Evolutionary conservation across 164 flowering plant genomes (phyloP), one percentile per base, ranked within the genome.

Genomic region (Dillenia suffruticosa): DNA sequence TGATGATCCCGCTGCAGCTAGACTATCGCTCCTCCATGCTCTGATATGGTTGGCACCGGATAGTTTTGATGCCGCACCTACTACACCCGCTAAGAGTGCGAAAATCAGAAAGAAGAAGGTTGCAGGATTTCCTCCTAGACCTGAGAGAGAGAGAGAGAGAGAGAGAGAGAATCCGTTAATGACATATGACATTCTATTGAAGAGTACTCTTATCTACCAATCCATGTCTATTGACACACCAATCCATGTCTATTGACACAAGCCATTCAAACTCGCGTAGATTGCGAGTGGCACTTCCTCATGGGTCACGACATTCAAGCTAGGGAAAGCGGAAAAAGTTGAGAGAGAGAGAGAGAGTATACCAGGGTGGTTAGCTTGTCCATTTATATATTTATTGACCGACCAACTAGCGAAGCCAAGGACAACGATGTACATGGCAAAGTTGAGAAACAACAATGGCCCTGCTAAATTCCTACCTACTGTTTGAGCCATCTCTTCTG

Each of bases 341-440:
- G 1, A 16, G 19, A 53, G 46, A 47, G 44, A 49, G 32, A n/a
- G 24, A n/a, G 56, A 50, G 43, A 10, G 58, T 2, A 45, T 74
- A 92, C 96, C 76, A 13, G 94, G 97, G 57, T 84, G 72, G 63
- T 80, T 10, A 56, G 94, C 83, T 49, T 76, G 83, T 77, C 92
- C 96, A 70, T 93, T 83, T 84, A 93, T 90, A 67, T 65, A 82
- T 79, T 70, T 77, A 63, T 93, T 83, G 32, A 90, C 66, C 62
- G 87, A 84, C 96, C 98, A 93, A 72, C 97, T 88, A 58, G 89
- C 88, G 74, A 93, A 85, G 1, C 96, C 97, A 12, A 88, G 13
- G 0, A 82, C 84, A 6, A 85, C 58, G 16, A 82, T 45, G 54
- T 88, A 93, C 88, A 90, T 69, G 16, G 83, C 12, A 75, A 93